Evolutionary conservation across 495 filamentous ascomycete species (phyloP), one percentile per base, ranked within the genome.

Genomic region (Cercophora scortea): DNA sequence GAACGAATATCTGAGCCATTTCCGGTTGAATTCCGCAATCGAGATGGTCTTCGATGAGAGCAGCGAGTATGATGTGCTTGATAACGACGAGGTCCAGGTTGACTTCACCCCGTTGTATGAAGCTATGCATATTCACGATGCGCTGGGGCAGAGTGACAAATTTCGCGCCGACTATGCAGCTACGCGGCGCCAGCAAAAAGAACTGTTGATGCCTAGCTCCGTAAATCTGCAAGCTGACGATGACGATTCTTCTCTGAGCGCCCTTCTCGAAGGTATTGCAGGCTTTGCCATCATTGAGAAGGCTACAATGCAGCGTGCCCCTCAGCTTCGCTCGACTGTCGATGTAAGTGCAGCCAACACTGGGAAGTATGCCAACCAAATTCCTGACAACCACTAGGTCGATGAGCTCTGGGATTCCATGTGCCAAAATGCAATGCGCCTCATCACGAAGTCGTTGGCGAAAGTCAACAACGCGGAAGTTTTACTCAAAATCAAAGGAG

Each of bases 341-440:
- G 93, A 97, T 76, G 91, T 94, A 68, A 64, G 80, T 68, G 34
- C 13, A 39, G 16, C 32, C 34, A 8, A 33, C 2, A 7, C 43
- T 18, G 2, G 42, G 15, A 16, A 10, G 15, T 9, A 6, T 13
- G 8, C 6, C n/a, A 19, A 16, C 12, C n/a, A 9, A 43, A 43
- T 17, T 33, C 25, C 67, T 75, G 42, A 76, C 51, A 33, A 17
- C 6, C 33, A 51, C 34, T 54, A 92, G 88, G 87, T 96, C 46
- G 92, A 97, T 61, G 91, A 96, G 64, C 77, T 99, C 6, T 99
- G 93, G 93, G 91, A 96, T 62, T 96, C 91, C 0, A 92, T 96
- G 89, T 97, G 91, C 60, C 87, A 94, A 60, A 82, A 81, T 18
- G 86, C 89, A 6, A 88, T 96, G 50, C 77, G 72, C 18, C 72